Conservation (phyloP, 345 rosid genomes). For the Mercurialis annua region DNA sequence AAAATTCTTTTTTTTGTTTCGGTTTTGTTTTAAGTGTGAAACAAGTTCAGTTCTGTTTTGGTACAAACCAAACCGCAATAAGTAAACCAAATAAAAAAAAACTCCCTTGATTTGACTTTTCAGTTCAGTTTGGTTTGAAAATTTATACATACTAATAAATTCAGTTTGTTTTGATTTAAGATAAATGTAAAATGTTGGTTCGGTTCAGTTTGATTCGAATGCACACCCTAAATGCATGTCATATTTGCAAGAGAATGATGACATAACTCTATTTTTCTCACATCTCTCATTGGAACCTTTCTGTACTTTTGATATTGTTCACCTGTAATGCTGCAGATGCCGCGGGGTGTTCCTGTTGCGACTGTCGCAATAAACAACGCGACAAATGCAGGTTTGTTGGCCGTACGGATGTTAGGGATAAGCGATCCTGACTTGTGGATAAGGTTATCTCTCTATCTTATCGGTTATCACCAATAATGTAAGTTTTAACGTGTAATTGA, state of each 20-base stretch:
- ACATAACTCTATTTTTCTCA: not conserved
- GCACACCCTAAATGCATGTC: no score
- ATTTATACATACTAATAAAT: no score
- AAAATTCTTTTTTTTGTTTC: no score
- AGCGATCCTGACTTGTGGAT: constrained; percentile 64
- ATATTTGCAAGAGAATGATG: not conserved
- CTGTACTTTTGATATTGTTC: not conserved
- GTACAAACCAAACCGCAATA: no score
- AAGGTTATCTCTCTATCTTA: constrained; percentile 19
- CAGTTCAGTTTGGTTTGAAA: no score
- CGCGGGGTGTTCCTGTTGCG: constrained; percentile 93
- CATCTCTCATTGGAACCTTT: not conserved
- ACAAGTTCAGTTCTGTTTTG: no score
- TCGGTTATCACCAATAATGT: not conserved
- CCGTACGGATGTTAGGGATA: constrained; percentile 70
- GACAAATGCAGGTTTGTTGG: constrained; percentile 79
- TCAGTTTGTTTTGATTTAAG: no score
- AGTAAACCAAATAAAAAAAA: no score
- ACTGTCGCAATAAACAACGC: constrained; percentile 90
- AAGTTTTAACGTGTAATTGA: not conserved
- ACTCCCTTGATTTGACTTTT: no score
- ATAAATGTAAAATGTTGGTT: no score
- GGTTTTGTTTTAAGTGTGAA: no score
- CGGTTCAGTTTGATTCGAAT: no score
- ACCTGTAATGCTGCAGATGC: constrained; percentile 56